Base-by-base conservation (phyloP, 164 flowering plant genomes). In the Vitis rotundifolia region DNA sequence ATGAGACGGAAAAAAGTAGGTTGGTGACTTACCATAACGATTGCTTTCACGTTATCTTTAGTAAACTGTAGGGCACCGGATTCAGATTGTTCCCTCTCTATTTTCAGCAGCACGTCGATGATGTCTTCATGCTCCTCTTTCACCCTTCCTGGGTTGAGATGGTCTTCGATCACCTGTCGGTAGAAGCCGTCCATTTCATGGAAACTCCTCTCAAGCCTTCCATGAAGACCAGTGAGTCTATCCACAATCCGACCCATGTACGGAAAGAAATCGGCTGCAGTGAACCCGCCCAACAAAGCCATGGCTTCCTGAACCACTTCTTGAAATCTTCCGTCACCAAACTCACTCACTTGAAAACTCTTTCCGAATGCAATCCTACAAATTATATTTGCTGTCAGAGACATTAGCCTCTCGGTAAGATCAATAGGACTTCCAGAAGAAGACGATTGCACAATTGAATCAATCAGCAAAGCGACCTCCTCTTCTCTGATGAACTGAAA, bases 191-290 rank as follows among this genome's bases (percentile, higher is more conserved):
- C 44, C 44, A 31, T 29, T 26, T 57, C 67, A 2, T 26, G n/a
- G 57, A 75, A 82, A 59, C 52, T 58, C 61, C 50, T 75, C 9
- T 82, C 76, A 1, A 69, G 10, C 68, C 56, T 71, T 4, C 6
- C 22, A 65, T 68, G 67, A 0, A 65, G 13, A 1, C 84, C 80
- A 1, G 31, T 64, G n/a, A 81, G 16, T 72, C 60, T 58, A 67
- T 81, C 81, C 6, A 75, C 37, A 18, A 81, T 62, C 82, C 84
- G 71, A 10, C 79, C 81, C 15, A 81, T 11, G 10, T 28, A 48
- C 0, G 80, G 83, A 31, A 82, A 73, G 64, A 10, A 68, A 8
- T 80, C 83, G 3, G 68, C 31, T 2, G 64, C 76, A n/a, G 57
- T 9, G 65, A 78, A 72, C 28, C 71, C 51, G 15, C 80, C 83